A percentile compares a stretch with the other conserved stretches of the same genome.
Evolutionary conservation across 441 rosid genomes (phyloP).

Genomic region (Erodium trifolium): DNA sequence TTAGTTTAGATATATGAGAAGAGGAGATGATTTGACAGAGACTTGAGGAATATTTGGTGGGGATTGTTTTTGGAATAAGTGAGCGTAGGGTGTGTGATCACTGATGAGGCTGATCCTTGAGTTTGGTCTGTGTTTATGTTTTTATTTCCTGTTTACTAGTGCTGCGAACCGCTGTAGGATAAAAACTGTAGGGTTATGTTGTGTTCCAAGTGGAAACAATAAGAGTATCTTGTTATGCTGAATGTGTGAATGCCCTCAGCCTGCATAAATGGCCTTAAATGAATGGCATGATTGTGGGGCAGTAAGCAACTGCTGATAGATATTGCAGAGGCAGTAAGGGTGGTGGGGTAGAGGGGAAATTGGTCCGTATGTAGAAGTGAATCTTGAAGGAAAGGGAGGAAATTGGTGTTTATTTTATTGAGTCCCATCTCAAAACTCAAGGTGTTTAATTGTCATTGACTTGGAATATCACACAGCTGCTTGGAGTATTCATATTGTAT

Average conservation of each 20-base stretch:
- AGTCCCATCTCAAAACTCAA: neutral
- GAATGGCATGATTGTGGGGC: neutral
- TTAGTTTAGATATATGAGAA: neutral
- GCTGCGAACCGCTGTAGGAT: neutral
- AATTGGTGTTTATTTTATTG: no score
- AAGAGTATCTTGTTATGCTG: neutral
- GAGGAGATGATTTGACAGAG: neutral
- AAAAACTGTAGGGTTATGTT: neutral
- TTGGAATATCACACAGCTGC: neutral
- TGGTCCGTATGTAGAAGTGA: no score
- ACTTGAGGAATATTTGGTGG: neutral
- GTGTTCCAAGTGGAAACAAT: constrained; percentile 1
- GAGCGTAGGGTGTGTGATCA: no score
- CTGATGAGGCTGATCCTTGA: neutral
- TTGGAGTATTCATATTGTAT: neutral
- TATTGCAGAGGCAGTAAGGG: neutral
- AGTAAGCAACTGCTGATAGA: no score
- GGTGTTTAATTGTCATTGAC: neutral
- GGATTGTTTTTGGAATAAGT: no score
- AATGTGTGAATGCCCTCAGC: neutral
- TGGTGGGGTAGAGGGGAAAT: neutral
- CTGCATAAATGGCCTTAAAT: neutral
- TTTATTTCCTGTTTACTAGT: neutral
- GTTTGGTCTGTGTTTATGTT: neutral
- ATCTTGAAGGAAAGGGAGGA: neutral